These are phyloP conservation scores for Metschnikowia rubicola DNA, from an alignment of 805 yeast species.

Conservation along the genomic window DNA sequence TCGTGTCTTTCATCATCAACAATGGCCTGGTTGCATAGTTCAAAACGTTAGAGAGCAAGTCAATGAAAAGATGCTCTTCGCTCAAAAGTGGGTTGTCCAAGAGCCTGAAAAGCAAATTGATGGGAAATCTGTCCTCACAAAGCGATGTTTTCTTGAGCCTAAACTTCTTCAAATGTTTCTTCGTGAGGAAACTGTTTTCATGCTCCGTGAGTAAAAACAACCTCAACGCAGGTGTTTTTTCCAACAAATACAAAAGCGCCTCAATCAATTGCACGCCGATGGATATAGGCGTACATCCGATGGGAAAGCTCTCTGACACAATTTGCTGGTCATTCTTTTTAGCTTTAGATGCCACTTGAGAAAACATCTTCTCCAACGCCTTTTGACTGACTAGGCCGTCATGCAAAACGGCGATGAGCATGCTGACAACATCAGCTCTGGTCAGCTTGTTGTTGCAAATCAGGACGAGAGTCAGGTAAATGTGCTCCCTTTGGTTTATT, in stretches of 20 bases:
- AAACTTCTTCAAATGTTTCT: constrained; percentile 30
- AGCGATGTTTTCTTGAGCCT: constrained; percentile 28
- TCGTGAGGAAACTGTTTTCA: constrained; percentile 39
- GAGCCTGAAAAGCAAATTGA: constrained; percentile 62
- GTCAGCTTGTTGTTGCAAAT: constrained; percentile 77
- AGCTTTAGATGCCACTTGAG: constrained; percentile 53
- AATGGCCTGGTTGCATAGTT: constrained; percentile 78
- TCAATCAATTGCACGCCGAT: constrained; percentile 79
- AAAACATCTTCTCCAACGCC: constrained; percentile 59
- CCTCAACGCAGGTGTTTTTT: constrained; percentile 62
- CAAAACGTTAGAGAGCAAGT: constrained; percentile 66
- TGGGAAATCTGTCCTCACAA: constrained; percentile 56
- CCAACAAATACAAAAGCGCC: constrained; percentile 66
- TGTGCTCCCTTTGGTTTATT: constrained; percentile 54
- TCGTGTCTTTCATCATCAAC: constrained; percentile 36
- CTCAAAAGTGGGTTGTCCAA: constrained; percentile 62
- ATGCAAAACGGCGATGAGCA: constrained; percentile 63
- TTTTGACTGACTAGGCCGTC: constrained; percentile 68
- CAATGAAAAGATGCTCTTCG: constrained; percentile 74
- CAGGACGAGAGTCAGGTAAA: constrained; percentile 62
- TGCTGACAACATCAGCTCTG: constrained; percentile 67
- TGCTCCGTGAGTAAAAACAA: constrained; percentile 79
- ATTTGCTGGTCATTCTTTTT: constrained; percentile 3
- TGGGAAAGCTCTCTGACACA: constrained; percentile 35
- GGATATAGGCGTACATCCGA: constrained; percentile 60